Evolutionary conservation across 257 asterid species (phyloP), one percentile per base, ranked within the genome.

Genomic region (Rhazya stricta): DNA sequence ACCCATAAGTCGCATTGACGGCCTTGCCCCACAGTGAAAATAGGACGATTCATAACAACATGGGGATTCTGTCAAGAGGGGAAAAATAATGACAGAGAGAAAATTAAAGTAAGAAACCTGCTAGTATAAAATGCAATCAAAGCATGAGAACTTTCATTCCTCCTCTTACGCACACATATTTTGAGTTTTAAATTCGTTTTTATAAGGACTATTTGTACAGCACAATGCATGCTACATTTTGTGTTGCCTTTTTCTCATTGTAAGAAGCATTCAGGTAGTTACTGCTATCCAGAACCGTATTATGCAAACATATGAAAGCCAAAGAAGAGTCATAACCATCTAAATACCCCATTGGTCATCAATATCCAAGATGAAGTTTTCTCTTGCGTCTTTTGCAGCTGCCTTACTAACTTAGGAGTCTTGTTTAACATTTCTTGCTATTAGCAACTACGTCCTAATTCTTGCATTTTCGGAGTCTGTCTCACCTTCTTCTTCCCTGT

Each of bases 1-100:
- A 94, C 83, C 77, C 85, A 81, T 83, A 94, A 83, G 83, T 92
- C 92, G 65, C 96, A 87, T 30, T 81, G 85, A 50, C 76, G 84
- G 67, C 83, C 89, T 56, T 83, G 85, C 61, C 91, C 91, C 32
- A 87, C 81, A 78, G 77, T 89, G 84, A 85, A 89, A 69, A 75
- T 81, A 39, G 91, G 86, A 65, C 54, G 79, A 67, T 75, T 71
- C 94, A 94, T 83, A 56, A 82, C 79, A 80, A 94, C 87, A 79
- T 91, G 96, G 65, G 91, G 93, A 82, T 79, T 87, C 97, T 91
- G 93, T 62, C 37, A 37, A 63, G 54, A 30, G n/a, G 42, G 15
- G 27, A 10, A 3, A 68, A 13, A 29, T 12, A 69, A 61, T 23
- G 48, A 45, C 32, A 23, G 18, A 58, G 32, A n/a, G 25, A 69